Percentiles rank a stretch among this genome's conserved stretches.
phyloP scores from a whole-genome alignment of 495 filamentous ascomycete species.

The Daldinia vernicosa region DNA sequence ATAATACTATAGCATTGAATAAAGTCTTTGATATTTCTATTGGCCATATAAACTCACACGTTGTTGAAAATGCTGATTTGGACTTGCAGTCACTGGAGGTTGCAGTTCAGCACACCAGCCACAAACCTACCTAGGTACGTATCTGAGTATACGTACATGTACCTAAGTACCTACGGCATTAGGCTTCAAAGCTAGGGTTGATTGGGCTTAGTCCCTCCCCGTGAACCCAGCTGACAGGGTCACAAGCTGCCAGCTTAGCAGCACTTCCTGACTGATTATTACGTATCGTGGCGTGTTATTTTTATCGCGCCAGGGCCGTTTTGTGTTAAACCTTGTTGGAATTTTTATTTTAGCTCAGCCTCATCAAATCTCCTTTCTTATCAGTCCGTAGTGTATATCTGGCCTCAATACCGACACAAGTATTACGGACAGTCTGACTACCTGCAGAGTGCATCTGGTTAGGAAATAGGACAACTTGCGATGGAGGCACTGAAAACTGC shows the following conservation, averaged over 20 bases:
- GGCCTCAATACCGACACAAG: constrained; percentile 3
- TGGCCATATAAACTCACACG: too few species aligned
- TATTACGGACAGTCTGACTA: background rate
- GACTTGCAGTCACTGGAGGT: background rate
- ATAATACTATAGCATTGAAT: background rate
- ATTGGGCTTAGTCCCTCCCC: constrained; percentile 8
- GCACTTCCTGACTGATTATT: constrained; percentile 1
- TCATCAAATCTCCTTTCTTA: constrained; percentile 11
- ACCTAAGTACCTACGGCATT: background rate
- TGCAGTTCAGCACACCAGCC: background rate
- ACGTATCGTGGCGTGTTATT: constrained; percentile 16
- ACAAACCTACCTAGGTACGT: too few species aligned
- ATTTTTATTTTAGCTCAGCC: constrained; percentile 18
- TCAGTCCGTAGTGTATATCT: background rate
- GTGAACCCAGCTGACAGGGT: constrained; percentile 20
- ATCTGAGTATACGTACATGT: background rate
- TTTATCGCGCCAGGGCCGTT: constrained; percentile 29
- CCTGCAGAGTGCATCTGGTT: background rate
- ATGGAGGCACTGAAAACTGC: constrained; percentile 69
- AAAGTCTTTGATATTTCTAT: too few species aligned
- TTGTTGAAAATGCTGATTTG: background rate
- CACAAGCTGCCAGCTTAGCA: constrained; percentile 11
- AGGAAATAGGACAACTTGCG: constrained; percentile 3
- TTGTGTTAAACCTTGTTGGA: constrained; percentile 3
- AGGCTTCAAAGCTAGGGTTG: constrained; percentile 14